These are phyloP conservation scores for Lavandula angustifolia DNA, from an alignment of 257 asterid species.

Conservation along the genomic window DNA sequence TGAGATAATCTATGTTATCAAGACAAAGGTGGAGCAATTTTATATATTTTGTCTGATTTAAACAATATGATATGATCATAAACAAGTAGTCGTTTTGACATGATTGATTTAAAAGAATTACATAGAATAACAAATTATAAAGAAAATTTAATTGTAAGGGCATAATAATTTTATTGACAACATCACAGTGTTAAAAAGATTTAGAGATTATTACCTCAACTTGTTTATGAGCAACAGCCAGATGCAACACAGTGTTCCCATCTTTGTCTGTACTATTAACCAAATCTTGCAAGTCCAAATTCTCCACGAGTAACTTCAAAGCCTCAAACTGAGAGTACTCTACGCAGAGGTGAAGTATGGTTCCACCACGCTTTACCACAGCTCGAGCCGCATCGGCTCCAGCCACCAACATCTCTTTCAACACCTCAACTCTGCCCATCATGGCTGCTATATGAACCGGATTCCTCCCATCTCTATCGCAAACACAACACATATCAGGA, in stretches of 20 bases:
- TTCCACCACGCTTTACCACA: constrained; percentile 21
- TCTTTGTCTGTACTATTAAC: constrained; percentile 36
- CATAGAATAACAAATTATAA: no score
- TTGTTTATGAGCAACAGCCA: constrained; percentile 38
- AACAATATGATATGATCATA: no score
- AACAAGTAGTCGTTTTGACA: no score
- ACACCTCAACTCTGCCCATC: constrained; percentile 41
- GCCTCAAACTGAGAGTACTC: constrained; percentile 40
- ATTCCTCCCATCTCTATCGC: constrained; percentile 43
- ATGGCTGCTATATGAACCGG: constrained; percentile 53
- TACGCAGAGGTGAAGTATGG: constrained; percentile 49
- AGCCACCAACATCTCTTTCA: constrained; percentile 32
- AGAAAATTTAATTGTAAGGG: no score
- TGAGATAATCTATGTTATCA: no score
- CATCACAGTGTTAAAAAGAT: no score
- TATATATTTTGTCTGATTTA: no score
- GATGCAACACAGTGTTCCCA: constrained; percentile 44
- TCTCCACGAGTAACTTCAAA: constrained; percentile 26
- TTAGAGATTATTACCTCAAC: constrained; percentile 30
- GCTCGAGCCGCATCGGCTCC: constrained; percentile 27
- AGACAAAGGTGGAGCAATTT: no score
- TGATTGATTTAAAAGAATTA: no score
- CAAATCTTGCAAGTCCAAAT: constrained; percentile 4
- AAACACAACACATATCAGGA: constrained; percentile 32
- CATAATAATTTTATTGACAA: no score